These are phyloP conservation scores for Fusarium tupiense DNA, from an alignment of 2,329 filamentous ascomycete species.

Conservation along the genomic window DNA sequence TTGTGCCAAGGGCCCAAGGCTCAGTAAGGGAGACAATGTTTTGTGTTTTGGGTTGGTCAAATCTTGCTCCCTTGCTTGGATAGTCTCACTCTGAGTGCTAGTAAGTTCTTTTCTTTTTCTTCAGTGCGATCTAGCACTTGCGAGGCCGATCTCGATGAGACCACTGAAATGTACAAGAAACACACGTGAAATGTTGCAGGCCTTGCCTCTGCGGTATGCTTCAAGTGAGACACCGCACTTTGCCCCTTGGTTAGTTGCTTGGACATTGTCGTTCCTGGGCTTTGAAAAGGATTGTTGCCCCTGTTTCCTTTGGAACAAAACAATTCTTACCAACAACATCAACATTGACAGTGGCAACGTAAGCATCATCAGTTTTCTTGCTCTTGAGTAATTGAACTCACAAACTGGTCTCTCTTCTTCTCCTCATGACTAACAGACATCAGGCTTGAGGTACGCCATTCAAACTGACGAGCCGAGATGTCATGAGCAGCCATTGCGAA, in stretches of 20 bases:
- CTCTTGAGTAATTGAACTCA: background rate
- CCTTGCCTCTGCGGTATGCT: background rate
- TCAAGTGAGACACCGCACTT: slow-evolving; percentile 12
- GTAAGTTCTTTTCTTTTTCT: background rate
- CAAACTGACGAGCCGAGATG: background rate
- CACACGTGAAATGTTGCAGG: background rate
- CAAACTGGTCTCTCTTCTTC: background rate
- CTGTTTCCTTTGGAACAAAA: slow-evolving; percentile 14
- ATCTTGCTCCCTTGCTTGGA: slow-evolving; percentile 21
- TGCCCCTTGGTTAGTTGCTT: slow-evolving; percentile 14
- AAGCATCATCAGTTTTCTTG: slow-evolving; percentile 2
- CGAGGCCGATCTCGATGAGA: background rate
- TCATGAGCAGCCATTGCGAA: background rate
- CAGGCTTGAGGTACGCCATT: background rate
- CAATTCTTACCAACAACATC: slow-evolving; percentile 11
- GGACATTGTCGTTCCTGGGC: background rate
- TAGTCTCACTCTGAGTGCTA: background rate
- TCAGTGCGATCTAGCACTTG: background rate
- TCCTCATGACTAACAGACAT: background rate
- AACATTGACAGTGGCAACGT: slow-evolving; percentile 3
- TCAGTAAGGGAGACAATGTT: slow-evolving; percentile 25
- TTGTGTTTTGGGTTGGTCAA: background rate
- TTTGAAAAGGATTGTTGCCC: slow-evolving; percentile 20
- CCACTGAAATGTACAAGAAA: background rate
- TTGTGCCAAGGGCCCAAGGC: slow-evolving; percentile 18